Evolutionary conservation across 495 filamentous ascomycete species (phyloP).

Genomic region (Pseudotulostoma volvatum): DNA sequence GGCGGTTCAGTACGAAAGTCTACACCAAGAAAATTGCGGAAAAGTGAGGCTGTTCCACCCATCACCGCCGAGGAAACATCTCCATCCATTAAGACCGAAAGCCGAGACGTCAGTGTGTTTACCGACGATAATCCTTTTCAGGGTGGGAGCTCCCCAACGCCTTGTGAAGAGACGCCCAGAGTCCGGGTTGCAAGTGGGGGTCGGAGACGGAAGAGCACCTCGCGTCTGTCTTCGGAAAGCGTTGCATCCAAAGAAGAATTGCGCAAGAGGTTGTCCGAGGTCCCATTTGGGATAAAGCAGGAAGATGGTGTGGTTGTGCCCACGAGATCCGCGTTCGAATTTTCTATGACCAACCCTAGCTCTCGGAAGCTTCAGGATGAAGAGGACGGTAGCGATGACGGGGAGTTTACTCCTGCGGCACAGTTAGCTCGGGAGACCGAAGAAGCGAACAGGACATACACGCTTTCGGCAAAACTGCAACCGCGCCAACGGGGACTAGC

Average conservation of each 20-base stretch:
- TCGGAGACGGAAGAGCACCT: slow-evolving; percentile 33
- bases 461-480: slow-evolving; percentile 18
- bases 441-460: slow-evolving; percentile 22
- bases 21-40: slow-evolving; percentile 33
- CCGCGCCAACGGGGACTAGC: slow-evolving; percentile 18
- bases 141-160: slow-evolving; percentile 50
- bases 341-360: slow-evolving; percentile 19
- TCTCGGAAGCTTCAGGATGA: slow-evolving; percentile 21
- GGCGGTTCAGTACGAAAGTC: slow-evolving; percentile 24
- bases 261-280: slow-evolving; percentile 22
- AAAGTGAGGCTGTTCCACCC: slow-evolving; percentile 37
- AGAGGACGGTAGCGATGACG: slow-evolving; percentile 30
- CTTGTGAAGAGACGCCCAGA: slow-evolving; percentile 15
- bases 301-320: slow-evolving; percentile 23
- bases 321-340: slow-evolving; percentile 29
- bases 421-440: slow-evolving; percentile 59
- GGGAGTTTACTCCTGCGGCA: slow-evolving; percentile 89
- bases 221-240: slow-evolving; percentile 21
- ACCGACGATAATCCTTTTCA: slow-evolving; percentile 90
- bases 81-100: slow-evolving; percentile 21
- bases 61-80: slow-evolving; percentile 24
- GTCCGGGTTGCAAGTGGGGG: slow-evolving; percentile 23
- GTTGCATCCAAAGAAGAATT: slow-evolving; percentile 17
- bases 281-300: slow-evolving; percentile 20
- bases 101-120: slow-evolving; percentile 44